phyloP scores from a whole-genome alignment of 148 eudicot genomes.

The Vaccinium vitisidaea region DNA sequence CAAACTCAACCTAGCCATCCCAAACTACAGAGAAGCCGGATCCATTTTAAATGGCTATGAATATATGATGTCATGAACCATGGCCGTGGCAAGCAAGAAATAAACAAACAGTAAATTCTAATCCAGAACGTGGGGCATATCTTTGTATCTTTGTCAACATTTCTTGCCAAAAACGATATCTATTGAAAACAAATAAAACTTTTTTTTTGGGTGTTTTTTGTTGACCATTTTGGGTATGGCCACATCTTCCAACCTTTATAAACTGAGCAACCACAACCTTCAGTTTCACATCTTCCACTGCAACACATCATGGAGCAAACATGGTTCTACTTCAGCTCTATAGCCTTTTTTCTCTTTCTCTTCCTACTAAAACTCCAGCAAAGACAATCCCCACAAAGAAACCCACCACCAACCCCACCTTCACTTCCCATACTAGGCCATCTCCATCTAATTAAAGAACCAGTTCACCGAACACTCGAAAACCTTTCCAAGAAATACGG shows the following conservation, averaged over 20 bases:
- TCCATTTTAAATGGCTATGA: too few species aligned
- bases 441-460: constrained; percentile 15
- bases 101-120: too few species aligned
- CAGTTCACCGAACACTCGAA: constrained; percentile 8
- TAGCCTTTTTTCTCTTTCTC: constrained; percentile 8
- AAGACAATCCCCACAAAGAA: background rate
- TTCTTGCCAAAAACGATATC: background rate
- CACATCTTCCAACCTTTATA: background rate
- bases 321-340: background rate
- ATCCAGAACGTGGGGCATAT: too few species aligned
- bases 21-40: too few species aligned
- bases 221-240: background rate
- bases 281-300: background rate
- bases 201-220: background rate
- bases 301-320: background rate
- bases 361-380: background rate
- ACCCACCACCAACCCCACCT: constrained; percentile 16
- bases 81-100: too few species aligned
- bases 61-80: too few species aligned
- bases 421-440: constrained; percentile 20
- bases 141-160: background rate
- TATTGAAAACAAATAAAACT: too few species aligned
- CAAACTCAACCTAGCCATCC: too few species aligned
- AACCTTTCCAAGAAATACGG: background rate
- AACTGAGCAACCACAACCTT: background rate